Evolutionary conservation across 352 stramenopile genomes (phyloP).

Genomic region (Saprolegnia parasitica): DNA sequence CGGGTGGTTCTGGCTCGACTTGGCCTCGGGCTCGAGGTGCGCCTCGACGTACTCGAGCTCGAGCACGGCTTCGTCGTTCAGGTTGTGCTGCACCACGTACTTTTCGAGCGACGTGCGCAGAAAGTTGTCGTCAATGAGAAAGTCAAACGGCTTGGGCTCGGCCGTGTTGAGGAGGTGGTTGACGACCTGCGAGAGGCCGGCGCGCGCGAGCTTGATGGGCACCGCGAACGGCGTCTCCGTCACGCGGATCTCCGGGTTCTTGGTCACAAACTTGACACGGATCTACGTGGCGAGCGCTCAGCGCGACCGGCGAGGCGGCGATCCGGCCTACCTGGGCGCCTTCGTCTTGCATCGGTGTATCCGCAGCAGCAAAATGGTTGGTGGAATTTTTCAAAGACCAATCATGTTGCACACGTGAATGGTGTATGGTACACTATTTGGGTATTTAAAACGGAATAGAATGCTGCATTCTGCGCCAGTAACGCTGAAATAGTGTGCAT

Average conservation of each 20-base stretch:
- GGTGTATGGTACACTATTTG: not conserved
- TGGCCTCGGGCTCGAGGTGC: conserved; percentile 61
- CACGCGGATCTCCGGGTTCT: conserved; percentile 80
- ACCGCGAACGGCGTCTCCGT: conserved; percentile 88
- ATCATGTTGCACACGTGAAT: not conserved
- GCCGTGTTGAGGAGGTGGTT: conserved; percentile 78
- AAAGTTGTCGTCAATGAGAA: conserved; percentile 71
- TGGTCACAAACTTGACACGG: conserved; percentile 88
- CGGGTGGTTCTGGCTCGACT: conserved; percentile 60
- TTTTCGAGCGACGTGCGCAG: conserved; percentile 72
- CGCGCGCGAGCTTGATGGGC: conserved; percentile 64
- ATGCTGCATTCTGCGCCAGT: not conserved
- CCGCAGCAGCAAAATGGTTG: not conserved
- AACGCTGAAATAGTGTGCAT: not conserved
- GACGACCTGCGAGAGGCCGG: conserved; percentile 83
- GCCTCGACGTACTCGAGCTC: conserved; percentile 88
- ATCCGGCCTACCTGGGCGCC: not conserved
- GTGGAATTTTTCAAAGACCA: not conserved
- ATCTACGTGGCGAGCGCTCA: conserved; percentile 40
- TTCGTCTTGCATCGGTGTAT: not conserved
- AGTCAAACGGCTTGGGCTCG: conserved; percentile 76
- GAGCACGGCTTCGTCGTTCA: conserved; percentile 78
- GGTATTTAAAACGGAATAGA: not conserved
- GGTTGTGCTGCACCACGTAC: conserved; percentile 54
- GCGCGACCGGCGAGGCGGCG: too few species aligned